Percentiles rank a stretch among this genome's conserved stretches.
Conservation (phyloP, 495 filamentous ascomycete species). For the Penicillium steckii region DNA sequence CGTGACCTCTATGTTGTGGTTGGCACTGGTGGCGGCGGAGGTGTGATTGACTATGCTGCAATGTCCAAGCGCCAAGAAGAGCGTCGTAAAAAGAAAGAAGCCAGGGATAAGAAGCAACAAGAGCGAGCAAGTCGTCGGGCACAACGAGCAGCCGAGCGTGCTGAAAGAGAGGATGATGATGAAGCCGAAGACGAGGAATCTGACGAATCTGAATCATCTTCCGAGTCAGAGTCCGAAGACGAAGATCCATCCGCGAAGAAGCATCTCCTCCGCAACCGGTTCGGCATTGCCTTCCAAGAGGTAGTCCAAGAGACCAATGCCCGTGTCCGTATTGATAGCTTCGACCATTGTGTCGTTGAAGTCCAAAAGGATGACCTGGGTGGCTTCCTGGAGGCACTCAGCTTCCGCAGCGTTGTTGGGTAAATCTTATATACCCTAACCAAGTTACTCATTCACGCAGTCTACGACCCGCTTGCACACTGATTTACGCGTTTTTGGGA, state of each 20-base stretch:
- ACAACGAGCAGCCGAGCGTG: conserved; percentile 39
- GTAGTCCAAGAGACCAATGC: conserved; percentile 90
- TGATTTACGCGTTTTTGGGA: conserved; percentile 14
- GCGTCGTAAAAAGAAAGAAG: conserved; percentile 59
- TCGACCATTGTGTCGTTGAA: conserved; percentile 96
- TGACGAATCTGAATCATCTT: conserved; percentile 59
- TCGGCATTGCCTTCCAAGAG: conserved; percentile 94
- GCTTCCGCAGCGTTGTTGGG: conserved; percentile 88
- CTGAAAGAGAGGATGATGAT: conserved; percentile 52
- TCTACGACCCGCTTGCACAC: conserved; percentile 27
- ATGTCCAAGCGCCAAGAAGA: conserved; percentile 64
- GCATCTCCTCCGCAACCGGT: conserved; percentile 76
- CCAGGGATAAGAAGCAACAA: conserved; percentile 57
- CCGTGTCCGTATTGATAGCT: conserved; percentile 88
- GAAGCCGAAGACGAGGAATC: conserved; percentile 63
- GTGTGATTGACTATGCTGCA: conserved; percentile 60
- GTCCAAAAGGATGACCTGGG: conserved; percentile 92
- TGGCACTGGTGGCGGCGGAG: conserved; percentile 73
- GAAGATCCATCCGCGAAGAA: conserved; percentile 55
- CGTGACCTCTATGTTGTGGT: conserved; percentile 89
- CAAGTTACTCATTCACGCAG: conserved; percentile 21
- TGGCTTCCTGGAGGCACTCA: conserved; percentile 87
- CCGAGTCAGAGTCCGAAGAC: conserved; percentile 57
- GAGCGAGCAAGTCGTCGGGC: conserved; percentile 60
- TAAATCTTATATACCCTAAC: conserved; percentile 34